Conservation (phyloP, 164 flowering plant species). For the Stephania yunnanensis region DNA sequence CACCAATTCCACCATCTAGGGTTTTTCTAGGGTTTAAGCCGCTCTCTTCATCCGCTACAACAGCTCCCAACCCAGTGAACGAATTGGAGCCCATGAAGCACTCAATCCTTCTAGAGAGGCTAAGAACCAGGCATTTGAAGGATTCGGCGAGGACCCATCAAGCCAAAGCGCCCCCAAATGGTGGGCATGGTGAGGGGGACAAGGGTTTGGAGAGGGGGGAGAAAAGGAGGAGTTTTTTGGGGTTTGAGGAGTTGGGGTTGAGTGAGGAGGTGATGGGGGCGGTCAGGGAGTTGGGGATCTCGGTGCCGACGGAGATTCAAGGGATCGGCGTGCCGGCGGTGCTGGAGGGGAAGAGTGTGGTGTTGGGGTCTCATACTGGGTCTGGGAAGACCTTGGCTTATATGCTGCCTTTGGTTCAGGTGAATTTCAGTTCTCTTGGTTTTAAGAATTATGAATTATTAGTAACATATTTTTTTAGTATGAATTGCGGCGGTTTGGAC, state of each 20-base stretch:
- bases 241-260: slow-evolving; percentile 77
- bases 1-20: slow-evolving; percentile 18
- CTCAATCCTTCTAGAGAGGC: slow-evolving; percentile 64
- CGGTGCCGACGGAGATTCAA: slow-evolving; percentile 91
- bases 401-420: slow-evolving; percentile 94
- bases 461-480: no score
- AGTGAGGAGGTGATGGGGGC: slow-evolving; percentile 79
- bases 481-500: no score
- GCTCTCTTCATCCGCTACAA: slow-evolving; percentile 33
- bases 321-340: slow-evolving; percentile 78
- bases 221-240: slow-evolving; percentile 22
- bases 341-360: slow-evolving; percentile 73
- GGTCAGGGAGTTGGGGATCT: slow-evolving; percentile 67
- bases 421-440: slow-evolving; percentile 7
- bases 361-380: slow-evolving; percentile 96
- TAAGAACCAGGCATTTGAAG: slow-evolving; percentile 69
- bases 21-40: slow-evolving; percentile 54
- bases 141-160: slow-evolving; percentile 35
- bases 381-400: slow-evolving; percentile 97
- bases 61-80: slow-evolving; percentile 22
- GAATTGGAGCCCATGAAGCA: slow-evolving; percentile 45
- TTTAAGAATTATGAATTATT: no score
- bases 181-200: slow-evolving; percentile 9
- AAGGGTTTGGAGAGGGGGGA: slow-evolving; percentile 9
- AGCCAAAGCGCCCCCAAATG: slow-evolving; percentile 10